Conservation (phyloP, 2,329 filamentous ascomycete genomes). For the Alternaria rosae region DNA sequence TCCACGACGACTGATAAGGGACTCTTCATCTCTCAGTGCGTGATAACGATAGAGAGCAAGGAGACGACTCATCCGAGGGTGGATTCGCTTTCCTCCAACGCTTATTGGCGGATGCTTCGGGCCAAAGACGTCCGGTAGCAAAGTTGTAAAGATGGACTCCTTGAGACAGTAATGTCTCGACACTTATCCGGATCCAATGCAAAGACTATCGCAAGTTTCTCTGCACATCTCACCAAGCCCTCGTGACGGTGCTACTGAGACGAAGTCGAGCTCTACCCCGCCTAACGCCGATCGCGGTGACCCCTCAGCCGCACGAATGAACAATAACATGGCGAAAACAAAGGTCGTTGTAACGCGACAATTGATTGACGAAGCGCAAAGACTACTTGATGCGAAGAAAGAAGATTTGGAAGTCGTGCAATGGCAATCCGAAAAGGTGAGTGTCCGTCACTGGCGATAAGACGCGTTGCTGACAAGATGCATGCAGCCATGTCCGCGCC, state of each 20-base stretch:
- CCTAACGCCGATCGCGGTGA: constrained; percentile 23
- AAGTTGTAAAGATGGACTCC: background rate
- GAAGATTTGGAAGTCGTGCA: constrained; percentile 35
- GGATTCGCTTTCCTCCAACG: background rate
- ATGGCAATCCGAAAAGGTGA: constrained; percentile 39
- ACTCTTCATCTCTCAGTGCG: background rate
- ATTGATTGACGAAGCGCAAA: constrained; percentile 32
- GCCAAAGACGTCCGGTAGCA: constrained; percentile 10
- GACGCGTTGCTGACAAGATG: constrained; percentile 4
- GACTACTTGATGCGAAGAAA: constrained; percentile 25
- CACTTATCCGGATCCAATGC: constrained; percentile 1
- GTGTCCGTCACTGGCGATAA: background rate
- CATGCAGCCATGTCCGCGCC: constrained; percentile 35
- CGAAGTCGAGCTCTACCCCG: constrained; percentile 19
- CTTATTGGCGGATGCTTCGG: constrained; percentile 34
- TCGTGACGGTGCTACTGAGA: background rate
- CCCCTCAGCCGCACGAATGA: constrained; percentile 12
- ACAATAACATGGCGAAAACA: constrained; percentile 28
- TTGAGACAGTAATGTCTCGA: background rate
- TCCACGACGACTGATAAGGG: background rate
- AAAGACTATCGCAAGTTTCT: constrained; percentile 18
- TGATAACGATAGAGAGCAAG: background rate
- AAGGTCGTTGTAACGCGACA: constrained; percentile 43
- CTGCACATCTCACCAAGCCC: constrained; percentile 12
- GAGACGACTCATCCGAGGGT: background rate